Evolutionary conservation across 108 stramenopile genomes (phyloP), one percentile per base, ranked within the genome.

Genomic region (Pseudonitzschia multiseries): DNA sequence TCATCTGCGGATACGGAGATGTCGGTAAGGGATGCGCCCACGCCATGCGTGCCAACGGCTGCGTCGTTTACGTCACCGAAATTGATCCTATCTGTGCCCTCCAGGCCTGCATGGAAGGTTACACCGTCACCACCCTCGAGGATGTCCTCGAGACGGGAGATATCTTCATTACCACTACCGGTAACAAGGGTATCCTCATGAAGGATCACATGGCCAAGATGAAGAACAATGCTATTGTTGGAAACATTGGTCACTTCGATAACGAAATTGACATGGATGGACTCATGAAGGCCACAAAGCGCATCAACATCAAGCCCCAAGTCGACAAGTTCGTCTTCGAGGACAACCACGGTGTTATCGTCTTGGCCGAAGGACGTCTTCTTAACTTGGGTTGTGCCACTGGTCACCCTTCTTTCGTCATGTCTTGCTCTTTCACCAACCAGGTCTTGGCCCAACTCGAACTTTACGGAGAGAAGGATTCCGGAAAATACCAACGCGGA

Each of bases 201-300:
- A 84, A 79, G 22, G 88, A 87, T 0, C 78, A 84, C 89, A 99
- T 99, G 98, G 29, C 75, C 73, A 91, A 98, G 94, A 99, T 99
- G 99, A 99, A 99, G 95, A 99, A 99, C 97, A 99, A 99, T 83
- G 98, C 99, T 75, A 99, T 99, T 80, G 97, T 99, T 65, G 98
- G 99, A 75, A 99, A 99, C 96, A 99, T 99, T 84, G 99, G 99
- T 75, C 99, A 99, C 94, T 99, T 99, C 75, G 99, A 99, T 83
- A 99, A 99, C 86, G 99, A 99, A 86, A 98, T 99, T 69, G 99
- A 99, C 85, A 98, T 98, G 93, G 99, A 93, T 48, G 96, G 96
- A 56, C 85, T 99, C 57, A 85, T 96, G 84, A 84, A 85, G 75
- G 78, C 79, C 63, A 89, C 96, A 78, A 94, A 86, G 89, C 89